phyloP scores from a whole-genome alignment of 2,329 filamentous ascomycete genomes.

The Monilinia polystroma region DNA sequence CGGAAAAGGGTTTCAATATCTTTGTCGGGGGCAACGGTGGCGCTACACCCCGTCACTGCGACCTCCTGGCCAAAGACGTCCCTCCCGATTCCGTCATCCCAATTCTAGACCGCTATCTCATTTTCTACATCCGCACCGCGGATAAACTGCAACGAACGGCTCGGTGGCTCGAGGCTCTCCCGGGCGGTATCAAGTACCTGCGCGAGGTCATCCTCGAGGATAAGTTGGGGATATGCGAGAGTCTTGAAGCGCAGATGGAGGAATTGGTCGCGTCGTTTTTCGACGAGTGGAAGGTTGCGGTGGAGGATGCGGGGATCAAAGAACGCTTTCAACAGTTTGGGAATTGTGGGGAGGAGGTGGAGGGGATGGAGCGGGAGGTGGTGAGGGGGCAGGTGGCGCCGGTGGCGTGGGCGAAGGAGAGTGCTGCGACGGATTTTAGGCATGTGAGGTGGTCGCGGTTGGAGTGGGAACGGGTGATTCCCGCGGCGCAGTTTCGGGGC shows the following conservation, averaged over 20 bases:
- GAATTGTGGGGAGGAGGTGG: conserved; percentile 72
- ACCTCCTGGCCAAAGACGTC: conserved; percentile 83
- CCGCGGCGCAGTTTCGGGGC: conserved; percentile 65
- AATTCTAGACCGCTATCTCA: conserved; percentile 83
- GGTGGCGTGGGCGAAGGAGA: conserved; percentile 72
- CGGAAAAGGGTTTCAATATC: conserved; percentile 90
- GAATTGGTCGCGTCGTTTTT: conserved; percentile 81
- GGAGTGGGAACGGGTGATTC: conserved; percentile 78
- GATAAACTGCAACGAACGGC: conserved; percentile 89
- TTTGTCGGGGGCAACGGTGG: conserved; percentile 89
- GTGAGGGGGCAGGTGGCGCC: conserved; percentile 72
- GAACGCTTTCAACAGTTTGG: conserved; percentile 78
- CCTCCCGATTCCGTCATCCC: conserved; percentile 78
- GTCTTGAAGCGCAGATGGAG: conserved; percentile 85
- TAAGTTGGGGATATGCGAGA: conserved; percentile 79
- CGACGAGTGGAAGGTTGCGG: conserved; percentile 86
- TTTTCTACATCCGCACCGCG: conserved; percentile 91
- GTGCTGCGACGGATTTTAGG: conserved; percentile 69
- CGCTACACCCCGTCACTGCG: conserved; percentile 77
- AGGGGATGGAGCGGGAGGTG: conserved; percentile 66
- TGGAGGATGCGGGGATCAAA: conserved; percentile 65
- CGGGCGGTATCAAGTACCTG: conserved; percentile 80
- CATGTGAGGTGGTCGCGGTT: conserved; percentile 63
- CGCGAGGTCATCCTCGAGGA: conserved; percentile 81
- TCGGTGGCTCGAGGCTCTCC: conserved; percentile 80